Evolutionary conservation across 2,329 filamentous ascomycete species (phyloP), one percentile per base, ranked within the genome.

Genomic region (Fusarium verrucosum): DNA sequence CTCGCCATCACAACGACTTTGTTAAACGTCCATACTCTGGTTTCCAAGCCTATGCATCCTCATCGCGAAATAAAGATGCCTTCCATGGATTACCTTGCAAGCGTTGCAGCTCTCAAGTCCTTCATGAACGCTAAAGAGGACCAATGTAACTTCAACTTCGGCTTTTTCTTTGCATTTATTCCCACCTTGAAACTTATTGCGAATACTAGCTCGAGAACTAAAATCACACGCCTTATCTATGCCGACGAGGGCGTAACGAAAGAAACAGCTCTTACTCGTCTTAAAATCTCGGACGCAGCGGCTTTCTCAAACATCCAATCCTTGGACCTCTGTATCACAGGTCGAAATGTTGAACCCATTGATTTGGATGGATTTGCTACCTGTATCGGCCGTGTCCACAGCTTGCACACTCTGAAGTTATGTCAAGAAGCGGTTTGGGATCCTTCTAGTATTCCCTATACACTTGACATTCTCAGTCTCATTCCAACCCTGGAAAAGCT

Each of bases 21-120:
- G 33, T 25, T 41, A 2, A 55, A 50, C 19, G 26, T 62, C 10
- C 28, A 50, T 25, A 56, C 58, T 1, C n/a, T 62, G 14, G 50
- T 19, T 4, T 61, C 56, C 8, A 49, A 25, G n/a, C 58, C 43
- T 11, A 61, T 61, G 56, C 13, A 49, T 17, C 11, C 38, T 17
- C 43, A 17, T 3, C 56, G 58, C 8, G 5, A 43, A 10, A 9
- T 62, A 16, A 11, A n/a, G 17, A 7, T n/a, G 1, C 19, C 56
- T 9, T 41, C 33, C 5, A 16, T 19, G 23, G 38, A 14, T 10
- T 45, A 41, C n/a, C 23, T 55, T 4, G 6, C 60, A 5, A 55
- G 22, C 16, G 16, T 42, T 4, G 33, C 10, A 17, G 16, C 16
- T 32, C 30, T 60, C 16, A 49, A 20, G 13, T 10, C 4, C 13